Base-by-base conservation (phyloP, 2,329 filamentous ascomycete genomes). In the Diplodia intermedia region DNA sequence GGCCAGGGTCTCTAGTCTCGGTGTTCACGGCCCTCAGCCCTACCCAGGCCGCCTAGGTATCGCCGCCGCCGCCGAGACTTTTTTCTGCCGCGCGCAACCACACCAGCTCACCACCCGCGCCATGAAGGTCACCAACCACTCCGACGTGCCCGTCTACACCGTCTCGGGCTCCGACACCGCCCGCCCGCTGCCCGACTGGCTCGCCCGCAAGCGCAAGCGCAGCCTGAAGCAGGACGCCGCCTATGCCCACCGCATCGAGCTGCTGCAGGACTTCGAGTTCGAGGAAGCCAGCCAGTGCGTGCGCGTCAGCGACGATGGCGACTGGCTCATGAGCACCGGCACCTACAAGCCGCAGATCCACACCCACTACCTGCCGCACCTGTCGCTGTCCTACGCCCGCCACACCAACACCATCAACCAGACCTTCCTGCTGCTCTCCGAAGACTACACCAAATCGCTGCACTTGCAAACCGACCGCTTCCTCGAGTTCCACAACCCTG, bases 191-290 rank as follows among this genome's bases (percentile, higher is more conserved):
- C 95, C 95, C 69, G 95, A 99, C 81, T 99, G 95, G 94, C 91
- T 99, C 69, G 91, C 93, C 40, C 88, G 93, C 72, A 90, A 93
- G 74, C 86, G 94, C 77, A 98, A 97, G 84, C 87, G 91, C 78
- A 96, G 92, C 76, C 83, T 97, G 73, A 98, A 98, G 81, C 89
- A 94, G 72, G 94, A 98, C 77, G 86, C 91, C 69, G 94, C 97
- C 77, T 98, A 94, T 80, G 90, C 94, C 71, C 97, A 93, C 79
- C 91, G 95, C 72, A 90, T 99, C 73, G 95, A 99, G 80, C 85
- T 99, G 68, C 86, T 99, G 47, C 95, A 99, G 76, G 95, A 99
- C 77, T 99, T 99, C 79, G 94, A 96, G 76, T 98, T 99, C 75
- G 94, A 97, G 75, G 94, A 97, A 81, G 94, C 96, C 50, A 97